phyloP scores from a whole-genome alignment of 2,329 filamentous ascomycete species.

The Colletotrichum simmondsii region DNA sequence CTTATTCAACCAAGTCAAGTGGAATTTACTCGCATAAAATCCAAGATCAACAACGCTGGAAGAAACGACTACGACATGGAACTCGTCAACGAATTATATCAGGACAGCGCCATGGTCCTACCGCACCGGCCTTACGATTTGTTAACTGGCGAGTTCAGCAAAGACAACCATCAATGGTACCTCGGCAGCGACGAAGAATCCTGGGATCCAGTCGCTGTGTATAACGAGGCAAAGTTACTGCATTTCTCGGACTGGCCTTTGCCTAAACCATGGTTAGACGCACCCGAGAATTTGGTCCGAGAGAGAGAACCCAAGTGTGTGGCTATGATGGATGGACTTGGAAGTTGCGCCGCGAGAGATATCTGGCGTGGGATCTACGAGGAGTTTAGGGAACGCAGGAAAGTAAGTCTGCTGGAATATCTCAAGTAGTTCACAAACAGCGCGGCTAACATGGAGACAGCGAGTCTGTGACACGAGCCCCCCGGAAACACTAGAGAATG shows the following conservation, averaged over 20 bases:
- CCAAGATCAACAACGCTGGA: conserved; percentile 37
- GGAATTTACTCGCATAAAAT: conserved; percentile 55
- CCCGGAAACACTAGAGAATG: not conserved
- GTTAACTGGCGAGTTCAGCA: conserved; percentile 70
- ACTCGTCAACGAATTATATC: conserved; percentile 71
- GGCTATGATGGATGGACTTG: not conserved
- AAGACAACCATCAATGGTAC: conserved; percentile 56
- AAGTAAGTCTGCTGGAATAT: conserved; percentile 6
- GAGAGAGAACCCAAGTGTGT: conserved; percentile 14
- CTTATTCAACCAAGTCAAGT: conserved; percentile 66
- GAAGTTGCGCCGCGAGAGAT: conserved; percentile 30
- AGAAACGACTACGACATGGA: conserved; percentile 72
- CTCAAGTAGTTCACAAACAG: not conserved
- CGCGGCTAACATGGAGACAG: not conserved
- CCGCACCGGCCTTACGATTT: conserved; percentile 73
- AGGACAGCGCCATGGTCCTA: conserved; percentile 67
- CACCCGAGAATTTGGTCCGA: conserved; percentile 11
- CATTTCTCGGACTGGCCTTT: conserved; percentile 40
- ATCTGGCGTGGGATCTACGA: conserved; percentile 33
- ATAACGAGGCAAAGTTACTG: conserved; percentile 70
- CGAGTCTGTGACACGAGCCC: not conserved
- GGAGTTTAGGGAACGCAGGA: conserved; percentile 31
- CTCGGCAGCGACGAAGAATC: conserved; percentile 51
- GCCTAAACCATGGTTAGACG: conserved; percentile 34
- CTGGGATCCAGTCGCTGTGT: conserved; percentile 64